Percentiles rank a stretch among this genome's conserved stretches.
Conservation (phyloP, 495 filamentous ascomycete species). For the Collariella sp. region DNA sequence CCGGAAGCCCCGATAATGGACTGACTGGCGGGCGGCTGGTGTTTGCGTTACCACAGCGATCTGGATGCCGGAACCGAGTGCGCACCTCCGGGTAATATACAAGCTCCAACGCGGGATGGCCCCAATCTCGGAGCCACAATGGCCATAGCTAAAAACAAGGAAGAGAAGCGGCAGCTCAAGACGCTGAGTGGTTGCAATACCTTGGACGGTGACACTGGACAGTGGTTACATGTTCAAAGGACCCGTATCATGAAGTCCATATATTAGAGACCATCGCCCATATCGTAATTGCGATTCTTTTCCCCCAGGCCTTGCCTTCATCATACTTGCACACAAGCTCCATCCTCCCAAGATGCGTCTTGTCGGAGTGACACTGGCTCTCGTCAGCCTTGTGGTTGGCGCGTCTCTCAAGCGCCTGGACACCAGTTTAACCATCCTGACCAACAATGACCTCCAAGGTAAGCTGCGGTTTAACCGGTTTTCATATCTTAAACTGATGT, state of each 20-base stretch:
- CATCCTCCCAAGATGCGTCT: slow-evolving; percentile 10
- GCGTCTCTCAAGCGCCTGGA: slow-evolving; percentile 28
- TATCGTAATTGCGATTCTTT: background rate
- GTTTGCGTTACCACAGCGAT: background rate
- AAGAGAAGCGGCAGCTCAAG: background rate
- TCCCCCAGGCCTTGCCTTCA: background rate
- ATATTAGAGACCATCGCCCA: background rate
- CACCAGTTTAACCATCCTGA: slow-evolving; percentile 31
- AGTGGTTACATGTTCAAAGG: background rate
- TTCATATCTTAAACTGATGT: slow-evolving; percentile 1
- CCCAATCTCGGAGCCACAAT: slow-evolving; percentile 1
- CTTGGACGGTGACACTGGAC: background rate
- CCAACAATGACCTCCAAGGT: slow-evolving; percentile 39
- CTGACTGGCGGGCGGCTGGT: too few species aligned
- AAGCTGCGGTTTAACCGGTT: background rate
- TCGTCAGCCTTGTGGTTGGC: slow-evolving; percentile 16
- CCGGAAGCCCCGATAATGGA: background rate
- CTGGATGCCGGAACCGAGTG: background rate
- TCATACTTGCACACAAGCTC: background rate
- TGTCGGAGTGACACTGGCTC: background rate
- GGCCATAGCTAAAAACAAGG: slow-evolving; percentile 1
- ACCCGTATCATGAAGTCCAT: background rate
- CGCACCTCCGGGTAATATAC: slow-evolving; percentile 5
- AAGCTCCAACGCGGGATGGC: background rate
- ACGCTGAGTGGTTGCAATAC: background rate